phyloP scores from a whole-genome alignment of 208 protist species.

The Trichomonas vaginalis region DNA sequence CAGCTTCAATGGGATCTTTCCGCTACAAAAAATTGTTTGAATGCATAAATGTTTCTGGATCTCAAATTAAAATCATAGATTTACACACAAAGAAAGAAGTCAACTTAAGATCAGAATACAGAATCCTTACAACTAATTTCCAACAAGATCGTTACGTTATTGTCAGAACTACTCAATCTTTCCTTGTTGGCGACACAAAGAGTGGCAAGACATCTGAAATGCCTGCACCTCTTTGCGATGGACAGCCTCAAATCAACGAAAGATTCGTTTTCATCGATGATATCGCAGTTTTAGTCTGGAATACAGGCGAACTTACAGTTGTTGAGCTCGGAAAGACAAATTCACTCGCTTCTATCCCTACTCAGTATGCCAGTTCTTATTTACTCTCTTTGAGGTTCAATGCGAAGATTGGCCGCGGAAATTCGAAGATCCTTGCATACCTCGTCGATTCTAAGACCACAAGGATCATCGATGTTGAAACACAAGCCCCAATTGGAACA shows the following conservation, averaged over 20 bases:
- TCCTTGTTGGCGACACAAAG: background rate
- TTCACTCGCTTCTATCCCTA: background rate
- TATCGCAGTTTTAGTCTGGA: slow-evolving; percentile 15
- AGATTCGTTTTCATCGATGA: slow-evolving; percentile 10
- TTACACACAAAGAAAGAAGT: background rate
- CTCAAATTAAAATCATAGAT: slow-evolving; percentile 12
- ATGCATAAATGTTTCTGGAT: background rate
- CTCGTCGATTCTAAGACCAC: background rate
- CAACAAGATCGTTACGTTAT: background rate
- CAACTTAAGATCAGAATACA: background rate
- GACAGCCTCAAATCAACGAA: background rate
- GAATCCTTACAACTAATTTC: background rate
- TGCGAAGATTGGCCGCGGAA: background rate
- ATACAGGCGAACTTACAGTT: background rate
- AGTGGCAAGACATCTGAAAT: background rate
- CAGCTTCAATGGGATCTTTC: background rate
- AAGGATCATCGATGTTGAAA: background rate
- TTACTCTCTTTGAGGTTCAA: background rate
- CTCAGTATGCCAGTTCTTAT: background rate
- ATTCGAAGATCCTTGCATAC: background rate
- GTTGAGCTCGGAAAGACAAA: background rate
- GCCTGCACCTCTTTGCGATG: background rate
- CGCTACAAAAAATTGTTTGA: slow-evolving; percentile 4
- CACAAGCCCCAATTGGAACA: background rate
- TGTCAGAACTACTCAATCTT: background rate